A percentile compares a stretch with the other conserved stretches of the same genome.
phyloP scores from a whole-genome alignment of 2,329 filamentous ascomycete genomes.

The Scorias spongiosa region DNA sequence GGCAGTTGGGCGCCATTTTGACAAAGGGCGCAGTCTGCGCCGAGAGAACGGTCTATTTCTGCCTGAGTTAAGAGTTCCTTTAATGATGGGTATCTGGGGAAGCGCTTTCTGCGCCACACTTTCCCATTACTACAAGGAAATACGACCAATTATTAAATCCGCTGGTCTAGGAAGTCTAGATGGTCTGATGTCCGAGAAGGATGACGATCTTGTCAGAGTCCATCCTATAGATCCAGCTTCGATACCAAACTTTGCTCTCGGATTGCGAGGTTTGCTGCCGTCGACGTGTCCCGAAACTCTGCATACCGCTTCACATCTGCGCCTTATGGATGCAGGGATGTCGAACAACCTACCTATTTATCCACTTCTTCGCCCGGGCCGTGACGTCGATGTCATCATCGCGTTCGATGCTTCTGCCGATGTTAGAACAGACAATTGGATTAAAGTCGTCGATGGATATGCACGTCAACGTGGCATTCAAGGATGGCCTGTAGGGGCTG shows the following conservation, averaged over 20 bases:
- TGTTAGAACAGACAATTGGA: constrained; percentile 88
- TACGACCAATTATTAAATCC: constrained; percentile 65
- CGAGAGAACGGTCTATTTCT: constrained; percentile 52
- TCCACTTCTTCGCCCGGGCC: constrained; percentile 72
- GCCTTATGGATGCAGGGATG: constrained; percentile 90
- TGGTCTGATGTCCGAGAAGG: constrained; percentile 64
- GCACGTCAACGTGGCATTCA: constrained; percentile 78
- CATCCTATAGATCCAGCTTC: constrained; percentile 87
- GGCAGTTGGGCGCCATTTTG: constrained; percentile 74
- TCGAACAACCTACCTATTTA: constrained; percentile 96
- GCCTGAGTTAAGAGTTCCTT: constrained; percentile 69
- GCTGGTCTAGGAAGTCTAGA: constrained; percentile 63
- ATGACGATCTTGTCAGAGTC: constrained; percentile 74
- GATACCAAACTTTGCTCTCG: constrained; percentile 78
- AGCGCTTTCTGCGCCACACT: constrained; percentile 92
- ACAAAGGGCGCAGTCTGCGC: constrained; percentile 51
- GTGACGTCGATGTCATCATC: constrained; percentile 77
- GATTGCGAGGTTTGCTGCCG: constrained; percentile 62
- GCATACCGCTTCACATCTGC: constrained; percentile 48
- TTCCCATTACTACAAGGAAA: constrained; percentile 89
- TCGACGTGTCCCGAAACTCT: constrained; percentile 64
- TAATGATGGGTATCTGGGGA: constrained; percentile 89
- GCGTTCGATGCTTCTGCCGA: constrained; percentile 93
- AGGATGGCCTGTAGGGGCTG: constrained; percentile 88
- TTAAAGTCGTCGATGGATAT: constrained; percentile 86